phyloP scores from a whole-genome alignment of 176 grass and related monocot species.

The Carex littledalei region DNA sequence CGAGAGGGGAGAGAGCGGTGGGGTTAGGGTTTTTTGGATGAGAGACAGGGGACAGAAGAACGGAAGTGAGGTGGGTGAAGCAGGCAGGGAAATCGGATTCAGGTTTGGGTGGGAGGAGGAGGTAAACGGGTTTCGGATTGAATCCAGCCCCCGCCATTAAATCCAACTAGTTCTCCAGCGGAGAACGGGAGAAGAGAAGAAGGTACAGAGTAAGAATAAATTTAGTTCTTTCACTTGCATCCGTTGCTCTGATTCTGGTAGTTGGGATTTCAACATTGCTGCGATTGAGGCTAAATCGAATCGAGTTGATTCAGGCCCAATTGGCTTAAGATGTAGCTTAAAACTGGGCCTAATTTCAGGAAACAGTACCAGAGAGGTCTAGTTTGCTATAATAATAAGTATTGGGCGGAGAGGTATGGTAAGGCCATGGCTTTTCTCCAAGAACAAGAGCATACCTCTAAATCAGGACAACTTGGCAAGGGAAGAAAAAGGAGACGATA shows the following conservation, averaged over 20 bases:
- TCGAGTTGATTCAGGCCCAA: background rate
- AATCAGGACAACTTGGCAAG: constrained; percentile 84
- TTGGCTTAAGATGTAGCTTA: background rate
- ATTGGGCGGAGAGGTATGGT: constrained; percentile 44
- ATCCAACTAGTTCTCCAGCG: background rate
- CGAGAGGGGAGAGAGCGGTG: constrained; percentile 37
- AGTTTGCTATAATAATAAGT: background rate
- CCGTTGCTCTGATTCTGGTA: background rate
- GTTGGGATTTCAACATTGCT: background rate
- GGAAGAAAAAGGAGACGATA: constrained; percentile 70
- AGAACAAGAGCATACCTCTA: constrained; percentile 89
- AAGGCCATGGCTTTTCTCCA: constrained; percentile 69
- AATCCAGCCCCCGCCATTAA: background rate
- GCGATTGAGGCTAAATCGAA: background rate
- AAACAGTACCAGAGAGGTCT: background rate
- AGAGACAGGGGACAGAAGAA: background rate
- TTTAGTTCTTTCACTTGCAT: background rate
- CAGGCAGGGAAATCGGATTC: background rate
- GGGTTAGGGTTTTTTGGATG: background rate
- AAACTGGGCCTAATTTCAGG: background rate
- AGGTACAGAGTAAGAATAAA: background rate
- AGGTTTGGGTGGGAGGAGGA: constrained; percentile 22
- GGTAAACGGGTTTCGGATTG: constrained; percentile 5
- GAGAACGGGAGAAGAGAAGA: background rate
- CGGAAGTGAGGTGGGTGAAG: background rate